Base-by-base conservation (phyloP, 164 flowering plant genomes). In the Aristolochia fimbriata region DNA sequence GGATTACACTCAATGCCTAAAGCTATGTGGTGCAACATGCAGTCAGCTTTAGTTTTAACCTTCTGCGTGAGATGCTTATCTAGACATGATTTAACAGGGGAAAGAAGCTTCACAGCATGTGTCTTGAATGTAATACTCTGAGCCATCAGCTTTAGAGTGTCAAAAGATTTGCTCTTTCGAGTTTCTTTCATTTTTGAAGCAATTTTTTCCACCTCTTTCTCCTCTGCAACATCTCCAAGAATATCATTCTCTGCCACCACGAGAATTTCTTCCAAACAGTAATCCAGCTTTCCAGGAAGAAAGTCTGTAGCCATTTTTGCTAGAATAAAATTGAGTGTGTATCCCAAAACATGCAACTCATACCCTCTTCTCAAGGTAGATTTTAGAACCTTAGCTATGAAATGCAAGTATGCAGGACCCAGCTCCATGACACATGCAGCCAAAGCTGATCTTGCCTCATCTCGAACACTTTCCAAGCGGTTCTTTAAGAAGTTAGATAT, bases 121-220 rank as follows among this genome's bases (percentile, higher is more conserved):
- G 75, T 75, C 66, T 77, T 81, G 72, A 94, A 94, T 15, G 87
- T 88, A 60, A 91, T 64, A 60, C 55, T 81, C 65, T 81, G 83
- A 10, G 97, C 82, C 61, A 94, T 78, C 63, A 91, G 59, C 67
- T 76, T 74, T 45, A 94, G 74, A 17, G 95, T 81, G 45, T 86
- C 93, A 71, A 81, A 87, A 7, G 97, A 91, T 73, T 81, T 85
- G 30, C 65, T 71, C 71, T 81, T 86, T 66, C 77, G 81, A 1
- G 97, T 88, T 71, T 94, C 99, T 69, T 86, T 94, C 97, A 91
- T 86, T 78, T 94, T 94, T 20, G 92, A 82, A 69, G 99, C 96
- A 76, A 94, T 81, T 80, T 91, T 94, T 23, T 83, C 97, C 58
- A 91, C 96, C 62, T 91, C 99, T 67, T 91, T 94, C 74, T 94